A percentile compares a stretch with the other conserved stretches of the same genome.
Conservation (phyloP, 192 early-diverging fungal species). For the Entomortierella parvispora region DNA sequence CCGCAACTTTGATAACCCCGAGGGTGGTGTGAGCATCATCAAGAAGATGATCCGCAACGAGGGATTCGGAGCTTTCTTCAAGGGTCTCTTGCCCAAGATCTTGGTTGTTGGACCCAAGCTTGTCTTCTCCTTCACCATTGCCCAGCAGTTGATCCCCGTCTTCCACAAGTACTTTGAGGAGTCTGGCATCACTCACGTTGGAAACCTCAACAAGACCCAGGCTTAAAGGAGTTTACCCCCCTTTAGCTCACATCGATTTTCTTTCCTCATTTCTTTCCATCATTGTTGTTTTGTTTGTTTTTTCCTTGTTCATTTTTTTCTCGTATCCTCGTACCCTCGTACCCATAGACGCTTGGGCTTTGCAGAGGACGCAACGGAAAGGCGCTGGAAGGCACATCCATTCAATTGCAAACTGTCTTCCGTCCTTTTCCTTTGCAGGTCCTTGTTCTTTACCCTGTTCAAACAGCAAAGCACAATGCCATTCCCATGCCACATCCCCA, state of each 20-base stretch:
- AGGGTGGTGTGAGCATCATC: slow-evolving; percentile 89
- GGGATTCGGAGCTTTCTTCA: slow-evolving; percentile 95
- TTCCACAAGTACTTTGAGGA: slow-evolving; percentile 66
- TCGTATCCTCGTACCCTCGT: background rate
- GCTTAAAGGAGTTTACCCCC: background rate
- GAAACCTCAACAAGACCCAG: slow-evolving; percentile 32
- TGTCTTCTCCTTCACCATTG: slow-evolving; percentile 96
- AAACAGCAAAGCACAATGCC: background rate
- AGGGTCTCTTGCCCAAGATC: slow-evolving; percentile 91
- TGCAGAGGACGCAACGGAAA: too few relatives aligned
- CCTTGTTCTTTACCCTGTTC: too few relatives aligned
- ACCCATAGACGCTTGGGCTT: background rate
- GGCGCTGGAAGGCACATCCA: too few relatives aligned
- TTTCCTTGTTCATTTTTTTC: background rate
- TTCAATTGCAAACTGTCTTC: too few relatives aligned
- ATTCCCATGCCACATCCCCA: background rate
- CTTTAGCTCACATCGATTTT: background rate
- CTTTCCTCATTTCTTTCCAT: background rate
- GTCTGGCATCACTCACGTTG: slow-evolving; percentile 52
- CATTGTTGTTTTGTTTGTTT: background rate
- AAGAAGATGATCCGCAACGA: slow-evolving; percentile 91
- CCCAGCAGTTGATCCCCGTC: slow-evolving; percentile 92
- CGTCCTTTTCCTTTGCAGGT: too few relatives aligned
- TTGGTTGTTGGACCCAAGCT: slow-evolving; percentile 95
- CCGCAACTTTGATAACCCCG: slow-evolving; percentile 86